A percentile compares a stretch with the other conserved stretches of the same genome.
phyloP scores from a whole-genome alignment of 2,329 filamentous ascomycete species.

The Colletotrichum sp. region DNA sequence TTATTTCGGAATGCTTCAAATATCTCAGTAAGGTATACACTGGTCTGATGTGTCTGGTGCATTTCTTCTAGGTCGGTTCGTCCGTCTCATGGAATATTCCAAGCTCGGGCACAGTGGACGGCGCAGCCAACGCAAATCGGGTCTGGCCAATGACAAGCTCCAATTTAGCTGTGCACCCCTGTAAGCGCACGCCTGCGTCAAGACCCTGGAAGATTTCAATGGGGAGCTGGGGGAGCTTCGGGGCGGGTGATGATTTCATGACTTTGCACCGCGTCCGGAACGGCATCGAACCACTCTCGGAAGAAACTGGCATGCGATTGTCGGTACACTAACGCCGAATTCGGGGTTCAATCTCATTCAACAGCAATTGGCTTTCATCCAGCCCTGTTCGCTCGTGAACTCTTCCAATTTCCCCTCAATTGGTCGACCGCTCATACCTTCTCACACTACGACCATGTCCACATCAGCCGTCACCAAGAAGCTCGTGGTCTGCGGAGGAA shows the following conservation, averaged over 20 bases:
- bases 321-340: slow-evolving; percentile 1
- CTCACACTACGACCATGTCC: slow-evolving; percentile 46
- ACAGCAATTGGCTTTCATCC: slow-evolving; percentile 1
- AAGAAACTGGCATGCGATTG: background rate
- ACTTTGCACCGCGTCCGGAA: slow-evolving; percentile 18
- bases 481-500: slow-evolving; percentile 91
- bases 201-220: slow-evolving; percentile 9
- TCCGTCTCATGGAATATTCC: background rate
- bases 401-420: background rate
- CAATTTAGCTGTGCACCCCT: background rate
- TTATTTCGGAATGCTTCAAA: background rate
- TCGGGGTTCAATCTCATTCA: background rate
- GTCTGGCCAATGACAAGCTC: slow-evolving; percentile 8
- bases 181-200: background rate
- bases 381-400: background rate
- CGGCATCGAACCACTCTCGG: slow-evolving; percentile 16
- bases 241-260: slow-evolving; percentile 20
- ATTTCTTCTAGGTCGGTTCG: background rate
- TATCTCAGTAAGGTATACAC: background rate
- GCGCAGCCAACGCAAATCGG: background rate
- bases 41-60: background rate
- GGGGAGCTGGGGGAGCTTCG: slow-evolving; percentile 11
- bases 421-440: background rate
- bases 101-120: background rate
- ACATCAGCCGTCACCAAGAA: slow-evolving; percentile 68